A percentile compares a stretch with the other conserved stretches of the same genome.
Conservation (phyloP, 1,139 yeast species). For the Nakaseomyces nivariensis region DNA sequence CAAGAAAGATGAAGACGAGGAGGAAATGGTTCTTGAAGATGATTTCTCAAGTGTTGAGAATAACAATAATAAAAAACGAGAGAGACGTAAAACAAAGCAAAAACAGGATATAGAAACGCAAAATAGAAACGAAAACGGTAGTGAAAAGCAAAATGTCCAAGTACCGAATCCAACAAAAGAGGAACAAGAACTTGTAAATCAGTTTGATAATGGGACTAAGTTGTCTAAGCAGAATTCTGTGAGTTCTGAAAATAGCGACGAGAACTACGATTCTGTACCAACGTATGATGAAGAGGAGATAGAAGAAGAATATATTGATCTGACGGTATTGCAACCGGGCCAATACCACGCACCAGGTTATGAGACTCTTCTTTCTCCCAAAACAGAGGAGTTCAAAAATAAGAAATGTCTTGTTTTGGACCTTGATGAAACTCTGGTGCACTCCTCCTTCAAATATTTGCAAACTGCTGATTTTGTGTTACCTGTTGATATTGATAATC, state of each 20-base stretch:
- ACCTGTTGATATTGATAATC: conserved; percentile 82
- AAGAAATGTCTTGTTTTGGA: conserved; percentile 85
- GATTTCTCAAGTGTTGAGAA: not conserved
- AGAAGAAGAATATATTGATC: conserved; percentile 33
- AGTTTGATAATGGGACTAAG: not conserved
- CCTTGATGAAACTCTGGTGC: conserved; percentile 91
- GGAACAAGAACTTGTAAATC: not conserved
- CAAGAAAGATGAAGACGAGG: conserved; percentile 3
- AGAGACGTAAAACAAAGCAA: not conserved
- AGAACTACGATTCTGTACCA: conserved; percentile 2
- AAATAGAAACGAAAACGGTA: not conserved
- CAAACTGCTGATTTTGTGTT: conserved; percentile 91
- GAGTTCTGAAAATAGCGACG: not conserved
- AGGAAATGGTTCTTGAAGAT: conserved; percentile 1
- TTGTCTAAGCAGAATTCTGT: not conserved
- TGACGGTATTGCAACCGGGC: conserved; percentile 56
- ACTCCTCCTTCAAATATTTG: conserved; percentile 83
- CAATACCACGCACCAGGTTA: conserved; percentile 53
- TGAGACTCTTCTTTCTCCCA: conserved; percentile 50
- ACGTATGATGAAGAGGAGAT: conserved; percentile 6
- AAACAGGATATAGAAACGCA: not conserved
- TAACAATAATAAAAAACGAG: not conserved
- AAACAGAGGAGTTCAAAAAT: conserved; percentile 33
- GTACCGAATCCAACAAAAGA: not conserved
- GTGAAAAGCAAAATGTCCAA: not conserved